Evolutionary conservation across 176 grass and related monocot species (phyloP).

Genomic region (Cocos nucifera): DNA sequence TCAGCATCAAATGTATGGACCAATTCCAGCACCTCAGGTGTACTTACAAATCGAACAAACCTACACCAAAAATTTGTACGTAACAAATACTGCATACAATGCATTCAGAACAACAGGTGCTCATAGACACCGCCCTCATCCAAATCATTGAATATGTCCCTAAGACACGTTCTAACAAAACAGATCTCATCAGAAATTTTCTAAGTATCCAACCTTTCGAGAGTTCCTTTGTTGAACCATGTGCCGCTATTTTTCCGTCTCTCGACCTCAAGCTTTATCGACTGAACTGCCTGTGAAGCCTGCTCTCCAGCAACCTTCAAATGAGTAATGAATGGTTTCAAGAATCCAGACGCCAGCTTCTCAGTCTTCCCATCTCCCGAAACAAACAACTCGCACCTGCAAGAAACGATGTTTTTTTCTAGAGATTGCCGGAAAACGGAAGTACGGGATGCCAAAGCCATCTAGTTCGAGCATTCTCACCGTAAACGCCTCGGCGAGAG

Average conservation of each 20-base stretch:
- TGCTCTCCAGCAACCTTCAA: slow-evolving; percentile 86
- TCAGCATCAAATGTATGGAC: slow-evolving; percentile 72
- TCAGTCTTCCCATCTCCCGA: slow-evolving; percentile 76
- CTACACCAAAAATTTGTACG: slow-evolving; percentile 28
- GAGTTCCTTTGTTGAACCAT: slow-evolving; percentile 96
- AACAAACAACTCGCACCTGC: slow-evolving; percentile 92
- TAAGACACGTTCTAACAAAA: too few relatives aligned
- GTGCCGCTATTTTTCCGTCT: slow-evolving; percentile 23
- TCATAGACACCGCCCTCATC: not conserved
- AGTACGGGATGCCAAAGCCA: slow-evolving; percentile 10
- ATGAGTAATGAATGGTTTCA: slow-evolving; percentile 83
- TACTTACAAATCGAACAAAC: slow-evolving; percentile 95
- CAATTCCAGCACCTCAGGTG: slow-evolving; percentile 86
- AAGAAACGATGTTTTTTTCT: not conserved
- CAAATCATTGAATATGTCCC: too few relatives aligned
- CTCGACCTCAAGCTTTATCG: slow-evolving; percentile 67
- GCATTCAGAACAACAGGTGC: not conserved
- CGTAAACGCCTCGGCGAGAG: slow-evolving; percentile 79
- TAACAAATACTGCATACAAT: not conserved
- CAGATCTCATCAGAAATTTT: too few relatives aligned
- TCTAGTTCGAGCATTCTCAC: slow-evolving; percentile 29
- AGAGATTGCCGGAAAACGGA: slow-evolving; percentile 1
- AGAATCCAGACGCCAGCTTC: slow-evolving; percentile 89
- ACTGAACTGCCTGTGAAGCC: slow-evolving; percentile 24
- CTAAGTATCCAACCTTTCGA: slow-evolving; percentile 56